Evolutionary conservation across 2,329 filamentous ascomycete species (phyloP).

Genomic region (Botrytis pseudocinerea): DNA sequence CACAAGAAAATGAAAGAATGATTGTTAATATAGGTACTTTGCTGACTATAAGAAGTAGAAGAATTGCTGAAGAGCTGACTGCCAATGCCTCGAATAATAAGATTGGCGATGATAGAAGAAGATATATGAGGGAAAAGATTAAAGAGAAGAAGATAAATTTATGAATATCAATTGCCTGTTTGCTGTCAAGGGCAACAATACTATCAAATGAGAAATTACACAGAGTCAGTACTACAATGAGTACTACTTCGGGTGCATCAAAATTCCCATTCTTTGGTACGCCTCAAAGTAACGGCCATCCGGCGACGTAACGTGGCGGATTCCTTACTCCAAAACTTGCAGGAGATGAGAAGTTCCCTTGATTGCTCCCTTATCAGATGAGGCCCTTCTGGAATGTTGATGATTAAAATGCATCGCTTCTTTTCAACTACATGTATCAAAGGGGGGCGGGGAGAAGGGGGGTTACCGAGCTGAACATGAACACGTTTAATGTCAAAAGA

Average conservation of each 20-base stretch:
- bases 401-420: constrained; percentile 10
- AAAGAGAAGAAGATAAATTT: constrained; percentile 4
- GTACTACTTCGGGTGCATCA: constrained; percentile 28
- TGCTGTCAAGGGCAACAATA: constrained; percentile 37
- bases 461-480: constrained; percentile 17
- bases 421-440: not conserved
- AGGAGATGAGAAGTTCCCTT: constrained; percentile 25
- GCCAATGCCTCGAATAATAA: constrained; percentile 12
- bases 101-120: constrained; percentile 15
- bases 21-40: constrained; percentile 1
- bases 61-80: constrained; percentile 27
- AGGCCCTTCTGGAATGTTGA: constrained; percentile 32
- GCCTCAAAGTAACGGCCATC: constrained; percentile 30
- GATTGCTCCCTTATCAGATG: constrained; percentile 16
- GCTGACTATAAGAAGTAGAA: constrained; percentile 22
- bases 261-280: constrained; percentile 34
- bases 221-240: constrained; percentile 36
- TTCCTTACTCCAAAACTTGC: constrained; percentile 32
- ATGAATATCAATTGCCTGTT: constrained; percentile 23
- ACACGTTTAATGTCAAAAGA: constrained; percentile 13
- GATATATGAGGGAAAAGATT: constrained; percentile 20
- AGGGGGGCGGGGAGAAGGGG: not conserved
- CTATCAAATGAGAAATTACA: constrained; percentile 35
- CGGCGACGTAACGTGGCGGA: constrained; percentile 30
- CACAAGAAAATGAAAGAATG: not conserved